Percentiles rank a stretch among this genome's conserved stretches.
phyloP scores from a whole-genome alignment of 2,329 filamentous ascomycete genomes.

The Xylaria sp. region DNA sequence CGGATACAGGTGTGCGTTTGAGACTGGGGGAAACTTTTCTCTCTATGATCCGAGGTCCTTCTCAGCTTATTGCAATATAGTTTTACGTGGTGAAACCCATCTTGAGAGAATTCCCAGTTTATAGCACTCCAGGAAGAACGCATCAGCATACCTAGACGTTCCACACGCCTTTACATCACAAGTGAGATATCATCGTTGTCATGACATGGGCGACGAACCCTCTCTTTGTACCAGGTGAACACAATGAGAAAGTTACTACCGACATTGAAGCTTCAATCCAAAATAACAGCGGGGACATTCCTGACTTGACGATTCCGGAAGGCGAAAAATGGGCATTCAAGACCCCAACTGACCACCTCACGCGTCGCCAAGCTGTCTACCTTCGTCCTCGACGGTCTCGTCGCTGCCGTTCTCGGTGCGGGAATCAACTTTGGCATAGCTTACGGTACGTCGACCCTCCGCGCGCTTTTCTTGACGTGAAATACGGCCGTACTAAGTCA shows the following conservation, averaged over 20 bases:
- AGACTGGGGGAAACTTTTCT: not conserved
- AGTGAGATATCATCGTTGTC: not conserved
- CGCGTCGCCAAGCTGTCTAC: not conserved
- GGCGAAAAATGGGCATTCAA: not conserved
- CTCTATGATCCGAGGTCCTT: not conserved
- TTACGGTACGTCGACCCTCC: not conserved
- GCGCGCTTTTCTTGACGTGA: not conserved
- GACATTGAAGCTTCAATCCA: not conserved
- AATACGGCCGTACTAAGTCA: not conserved
- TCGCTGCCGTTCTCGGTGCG: not conserved
- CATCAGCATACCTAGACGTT: not conserved
- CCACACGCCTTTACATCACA: not conserved
- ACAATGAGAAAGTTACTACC: not conserved
- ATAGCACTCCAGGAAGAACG: not conserved
- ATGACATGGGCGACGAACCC: conserved; percentile 1
- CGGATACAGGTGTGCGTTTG: not conserved
- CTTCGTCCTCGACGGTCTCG: not conserved
- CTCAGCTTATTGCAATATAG: not conserved
- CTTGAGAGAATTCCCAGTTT: not conserved
- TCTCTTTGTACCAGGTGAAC: not conserved
- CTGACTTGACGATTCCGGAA: not conserved
- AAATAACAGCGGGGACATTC: not conserved
- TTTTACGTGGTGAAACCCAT: not conserved
- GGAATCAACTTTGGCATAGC: conserved; percentile 6
- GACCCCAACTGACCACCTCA: not conserved